A percentile compares a stretch with the other conserved stretches of the same genome.
phyloP scores from a whole-genome alignment of 2,329 filamentous ascomycete species.

The Trichoderma polysporum region DNA sequence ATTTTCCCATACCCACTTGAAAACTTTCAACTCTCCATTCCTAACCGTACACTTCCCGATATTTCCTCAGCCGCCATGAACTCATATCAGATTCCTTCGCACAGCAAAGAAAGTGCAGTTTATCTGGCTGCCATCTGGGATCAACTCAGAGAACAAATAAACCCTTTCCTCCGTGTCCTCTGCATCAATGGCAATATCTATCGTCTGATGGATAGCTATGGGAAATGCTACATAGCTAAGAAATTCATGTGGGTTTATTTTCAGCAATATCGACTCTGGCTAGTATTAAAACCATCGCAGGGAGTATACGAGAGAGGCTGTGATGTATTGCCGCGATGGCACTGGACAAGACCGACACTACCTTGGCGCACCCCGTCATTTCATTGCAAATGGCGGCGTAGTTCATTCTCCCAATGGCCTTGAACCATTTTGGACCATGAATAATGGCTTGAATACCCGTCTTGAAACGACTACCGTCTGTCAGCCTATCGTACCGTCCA shows the following conservation, averaged over 20 bases:
- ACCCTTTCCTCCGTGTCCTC: slow-evolving; percentile 25
- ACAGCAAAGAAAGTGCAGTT: slow-evolving; percentile 1
- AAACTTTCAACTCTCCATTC: not conserved
- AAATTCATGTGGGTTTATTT: slow-evolving; percentile 28
- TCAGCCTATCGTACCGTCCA: slow-evolving; percentile 18
- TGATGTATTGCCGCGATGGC: slow-evolving; percentile 32
- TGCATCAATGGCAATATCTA: slow-evolving; percentile 24
- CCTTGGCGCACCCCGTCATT: slow-evolving; percentile 30
- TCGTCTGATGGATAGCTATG: slow-evolving; percentile 24
- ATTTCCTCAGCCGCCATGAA: not conserved
- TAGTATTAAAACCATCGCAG: not conserved
- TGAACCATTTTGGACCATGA: slow-evolving; percentile 29
- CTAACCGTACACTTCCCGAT: not conserved
- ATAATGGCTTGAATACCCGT: slow-evolving; percentile 8
- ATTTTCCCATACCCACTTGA: not conserved
- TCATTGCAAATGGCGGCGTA: slow-evolving; percentile 26
- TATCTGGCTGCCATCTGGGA: slow-evolving; percentile 25
- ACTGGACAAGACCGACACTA: slow-evolving; percentile 29
- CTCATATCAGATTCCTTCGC: not conserved
- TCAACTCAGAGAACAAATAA: slow-evolving; percentile 21
- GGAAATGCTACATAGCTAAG: slow-evolving; percentile 26
- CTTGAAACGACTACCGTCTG: slow-evolving; percentile 19
- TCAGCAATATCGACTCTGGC: not conserved
- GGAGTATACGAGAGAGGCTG: slow-evolving; percentile 25
- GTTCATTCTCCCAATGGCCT: slow-evolving; percentile 23